Evolutionary conservation across 1,139 yeast genomes (phyloP).

Genomic region (Eremothecium coryli): DNA sequence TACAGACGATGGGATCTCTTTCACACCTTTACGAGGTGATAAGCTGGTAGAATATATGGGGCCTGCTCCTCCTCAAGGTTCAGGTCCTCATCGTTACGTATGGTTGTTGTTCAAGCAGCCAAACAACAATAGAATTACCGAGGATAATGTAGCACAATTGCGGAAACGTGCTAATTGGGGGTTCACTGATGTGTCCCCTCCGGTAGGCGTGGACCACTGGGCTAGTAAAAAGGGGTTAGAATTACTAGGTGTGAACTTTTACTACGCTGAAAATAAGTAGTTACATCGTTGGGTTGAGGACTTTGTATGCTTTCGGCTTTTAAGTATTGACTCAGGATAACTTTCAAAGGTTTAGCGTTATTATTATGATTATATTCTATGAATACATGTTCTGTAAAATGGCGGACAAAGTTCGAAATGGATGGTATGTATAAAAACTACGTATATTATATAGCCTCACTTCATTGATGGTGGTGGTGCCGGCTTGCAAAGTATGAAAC

Average conservation of each 20-base stretch:
- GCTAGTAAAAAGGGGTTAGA: constrained; percentile 52
- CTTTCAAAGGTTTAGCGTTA: too few relatives aligned
- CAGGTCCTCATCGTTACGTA: constrained; percentile 78
- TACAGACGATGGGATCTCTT: constrained; percentile 27
- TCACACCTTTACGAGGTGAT: constrained; percentile 15
- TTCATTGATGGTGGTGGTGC: too few relatives aligned
- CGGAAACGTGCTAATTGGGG: constrained; percentile 77
- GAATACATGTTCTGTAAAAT: too few relatives aligned
- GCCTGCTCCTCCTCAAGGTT: constrained; percentile 77
- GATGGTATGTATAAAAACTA: too few relatives aligned
- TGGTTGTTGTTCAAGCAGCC: constrained; percentile 64
- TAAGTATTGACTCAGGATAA: too few relatives aligned
- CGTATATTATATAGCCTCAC: too few relatives aligned
- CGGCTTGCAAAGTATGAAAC: too few relatives aligned
- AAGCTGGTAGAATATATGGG: constrained; percentile 48
- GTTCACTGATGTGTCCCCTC: constrained; percentile 48
- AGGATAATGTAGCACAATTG: constrained; percentile 11
- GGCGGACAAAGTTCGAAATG: too few relatives aligned
- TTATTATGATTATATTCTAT: too few relatives aligned
- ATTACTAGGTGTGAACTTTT: constrained; percentile 71
- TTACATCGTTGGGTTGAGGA: too few relatives aligned
- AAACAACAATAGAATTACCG: constrained; percentile 11
- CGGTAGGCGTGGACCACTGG: constrained; percentile 72
- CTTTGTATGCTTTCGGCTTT: too few relatives aligned
- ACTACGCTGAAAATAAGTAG: constrained; percentile 40